These are phyloP conservation scores for Boletellus ananas DNA, from an alignment of 768 basidiomycete genomes.

Conservation along the genomic window DNA sequence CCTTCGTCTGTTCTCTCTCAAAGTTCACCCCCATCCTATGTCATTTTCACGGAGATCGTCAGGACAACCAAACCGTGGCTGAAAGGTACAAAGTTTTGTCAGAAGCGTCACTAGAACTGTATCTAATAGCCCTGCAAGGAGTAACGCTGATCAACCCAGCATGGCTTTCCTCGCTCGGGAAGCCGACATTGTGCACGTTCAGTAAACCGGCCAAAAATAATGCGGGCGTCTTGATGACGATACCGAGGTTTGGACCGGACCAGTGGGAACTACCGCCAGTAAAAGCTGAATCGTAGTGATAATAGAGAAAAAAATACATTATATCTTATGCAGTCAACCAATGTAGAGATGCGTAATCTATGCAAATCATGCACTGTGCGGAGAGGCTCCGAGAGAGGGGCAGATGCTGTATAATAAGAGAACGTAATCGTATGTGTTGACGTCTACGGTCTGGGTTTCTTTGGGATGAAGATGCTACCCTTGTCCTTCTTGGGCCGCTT, in stretches of 20 bases:
- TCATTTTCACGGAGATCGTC: slow-evolving; percentile 81
- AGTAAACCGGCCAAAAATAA: slow-evolving; percentile 78
- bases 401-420: neutral
- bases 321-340: slow-evolving; percentile 6
- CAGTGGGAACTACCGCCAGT: slow-evolving; percentile 82
- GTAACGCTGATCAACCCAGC: slow-evolving; percentile 81
- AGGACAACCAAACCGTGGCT: slow-evolving; percentile 72
- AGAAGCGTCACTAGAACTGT: neutral
- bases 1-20: slow-evolving; percentile 78
- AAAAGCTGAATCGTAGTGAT: slow-evolving; percentile 18
- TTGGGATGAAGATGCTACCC: slow-evolving; percentile 58
- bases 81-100: slow-evolving; percentile 53
- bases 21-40: slow-evolving; percentile 73
- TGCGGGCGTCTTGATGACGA: slow-evolving; percentile 63
- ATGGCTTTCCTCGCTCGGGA: slow-evolving; percentile 83
- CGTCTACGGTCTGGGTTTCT: slow-evolving; percentile 38
- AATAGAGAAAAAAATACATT: slow-evolving; percentile 17
- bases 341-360: slow-evolving; percentile 11
- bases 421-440: neutral
- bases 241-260: slow-evolving; percentile 81
- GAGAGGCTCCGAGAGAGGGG: neutral
- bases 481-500: slow-evolving; percentile 35
- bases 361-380: neutral
- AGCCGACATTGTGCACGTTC: slow-evolving; percentile 78
- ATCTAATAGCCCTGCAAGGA: slow-evolving; percentile 39